Evolutionary conservation across 2,329 filamentous ascomycete genomes (phyloP).

Genomic region (Paraphaeosphaeria minitans): DNA sequence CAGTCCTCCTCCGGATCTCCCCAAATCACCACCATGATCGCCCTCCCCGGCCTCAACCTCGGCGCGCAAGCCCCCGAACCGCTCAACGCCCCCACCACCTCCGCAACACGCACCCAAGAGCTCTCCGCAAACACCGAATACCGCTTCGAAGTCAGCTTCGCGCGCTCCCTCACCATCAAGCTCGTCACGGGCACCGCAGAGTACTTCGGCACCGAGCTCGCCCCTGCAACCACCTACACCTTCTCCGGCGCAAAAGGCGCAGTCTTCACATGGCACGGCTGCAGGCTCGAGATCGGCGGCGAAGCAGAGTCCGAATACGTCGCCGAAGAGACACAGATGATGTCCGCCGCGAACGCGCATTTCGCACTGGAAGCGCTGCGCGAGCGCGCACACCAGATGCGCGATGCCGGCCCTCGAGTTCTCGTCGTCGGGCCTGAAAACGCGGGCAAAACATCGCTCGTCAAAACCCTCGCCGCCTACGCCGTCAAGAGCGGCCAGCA

Average conservation of each 20-base stretch:
- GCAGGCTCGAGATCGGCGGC: slow-evolving; percentile 77
- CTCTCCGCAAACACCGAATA: slow-evolving; percentile 54
- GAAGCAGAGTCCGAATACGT: slow-evolving; percentile 71
- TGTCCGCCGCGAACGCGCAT: slow-evolving; percentile 82
- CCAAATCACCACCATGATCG: slow-evolving; percentile 27
- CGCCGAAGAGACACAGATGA: slow-evolving; percentile 81
- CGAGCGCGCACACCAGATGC: slow-evolving; percentile 57
- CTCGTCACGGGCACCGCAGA: slow-evolving; percentile 84
- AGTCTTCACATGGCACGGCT: slow-evolving; percentile 91
- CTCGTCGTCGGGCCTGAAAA: slow-evolving; percentile 79
- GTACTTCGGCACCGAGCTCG: slow-evolving; percentile 93
- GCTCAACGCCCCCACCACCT: slow-evolving; percentile 27
- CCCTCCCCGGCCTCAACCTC: slow-evolving; percentile 55
- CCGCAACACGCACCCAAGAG: slow-evolving; percentile 45
- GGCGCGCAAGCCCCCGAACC: slow-evolving; percentile 37
- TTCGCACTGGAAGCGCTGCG: slow-evolving; percentile 80
- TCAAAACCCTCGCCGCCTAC: slow-evolving; percentile 78
- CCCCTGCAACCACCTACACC: slow-evolving; percentile 76
- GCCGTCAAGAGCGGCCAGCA: slow-evolving; percentile 75
- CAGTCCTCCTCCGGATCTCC: neutral
- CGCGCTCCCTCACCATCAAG: slow-evolving; percentile 52
- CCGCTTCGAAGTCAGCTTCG: slow-evolving; percentile 49
- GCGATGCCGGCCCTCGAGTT: slow-evolving; percentile 73
- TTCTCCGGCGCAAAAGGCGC: slow-evolving; percentile 84
- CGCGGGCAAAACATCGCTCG: slow-evolving; percentile 82